Evolutionary conservation across 75 land plant species (phyloP), one percentile per base, ranked within the genome.

Genomic region (Chamaecyparis obtusa): DNA sequence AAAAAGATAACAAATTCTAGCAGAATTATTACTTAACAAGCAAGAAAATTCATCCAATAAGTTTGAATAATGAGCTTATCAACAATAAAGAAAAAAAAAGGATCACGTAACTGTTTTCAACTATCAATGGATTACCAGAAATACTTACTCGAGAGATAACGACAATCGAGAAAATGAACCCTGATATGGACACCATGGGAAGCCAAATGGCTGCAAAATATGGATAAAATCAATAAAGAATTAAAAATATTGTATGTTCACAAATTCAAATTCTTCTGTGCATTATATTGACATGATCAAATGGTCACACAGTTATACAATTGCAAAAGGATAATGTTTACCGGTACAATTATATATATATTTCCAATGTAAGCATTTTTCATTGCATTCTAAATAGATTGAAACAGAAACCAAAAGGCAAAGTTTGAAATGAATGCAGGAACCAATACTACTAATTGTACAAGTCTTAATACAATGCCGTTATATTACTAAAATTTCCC

Each of bases 101-200:
- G 6, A 21, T 76, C 30, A 24, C 81, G 64, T 19, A 32, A 21
- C 17, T 19, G 24, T 67, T 85, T 19, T 75, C 37, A 39, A 67
- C 75, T 3, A 54, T 67, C n/a, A 21, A 10, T 30, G 75, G n/a
- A 69, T n/a, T 75, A 67, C 86, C 15, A 35, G 75, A 81, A 81
- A 44, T 81, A 81, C 83, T 81, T 81, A 81, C 83, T 81, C 83
- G 9, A 81, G 83, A 81, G 83, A 81, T 44, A 81, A 51, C 44
- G 83, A 81, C 46, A 81, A 46, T 85, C 39, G 86, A 33, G 60
- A 54, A 64, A 57, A 85, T 24, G 86, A 85, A 85, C 74, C 33
- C 21, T 85, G 86, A 36, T 55, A 85, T 69, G 60, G 60, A 85
- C 74, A 64, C 86, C 86, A 85, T 37, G 74, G 86, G 43, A 85